Evolutionary conservation across 169 alveolate species (phyloP).

Genomic region (Perkinsus olseni): DNA sequence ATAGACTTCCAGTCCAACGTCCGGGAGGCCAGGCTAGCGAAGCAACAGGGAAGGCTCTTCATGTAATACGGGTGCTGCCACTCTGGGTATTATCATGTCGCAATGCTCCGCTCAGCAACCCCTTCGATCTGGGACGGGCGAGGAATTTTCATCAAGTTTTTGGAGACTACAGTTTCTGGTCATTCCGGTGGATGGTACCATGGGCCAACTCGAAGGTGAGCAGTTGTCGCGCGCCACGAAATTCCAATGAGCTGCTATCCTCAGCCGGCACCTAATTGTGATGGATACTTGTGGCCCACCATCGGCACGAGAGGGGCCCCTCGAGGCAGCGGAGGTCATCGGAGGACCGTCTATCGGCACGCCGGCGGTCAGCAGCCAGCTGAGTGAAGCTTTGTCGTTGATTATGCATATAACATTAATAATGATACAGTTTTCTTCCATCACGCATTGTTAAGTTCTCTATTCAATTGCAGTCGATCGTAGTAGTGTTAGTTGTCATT

Average conservation of each 20-base stretch:
- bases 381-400: too few species aligned
- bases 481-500: too few species aligned
- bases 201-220: background rate
- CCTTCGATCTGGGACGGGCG: background rate
- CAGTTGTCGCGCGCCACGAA: background rate
- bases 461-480: too few species aligned
- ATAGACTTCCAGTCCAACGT: constrained; percentile 9
- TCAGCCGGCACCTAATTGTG: background rate
- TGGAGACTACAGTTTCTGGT: background rate
- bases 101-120: background rate
- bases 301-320: background rate
- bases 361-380: background rate
- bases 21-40: background rate
- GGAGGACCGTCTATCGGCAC: background rate
- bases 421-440: too few species aligned
- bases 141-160: background rate
- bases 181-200: background rate
- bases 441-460: too few species aligned
- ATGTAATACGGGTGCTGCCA: background rate
- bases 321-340: background rate
- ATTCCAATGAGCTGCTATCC: background rate
- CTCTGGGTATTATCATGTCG: background rate
- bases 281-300: background rate
- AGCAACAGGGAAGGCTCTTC: background rate
- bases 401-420: too few species aligned